phyloP scores from a whole-genome alignment of 2,329 filamentous ascomycete genomes.

The Endothia cerciana region DNA sequence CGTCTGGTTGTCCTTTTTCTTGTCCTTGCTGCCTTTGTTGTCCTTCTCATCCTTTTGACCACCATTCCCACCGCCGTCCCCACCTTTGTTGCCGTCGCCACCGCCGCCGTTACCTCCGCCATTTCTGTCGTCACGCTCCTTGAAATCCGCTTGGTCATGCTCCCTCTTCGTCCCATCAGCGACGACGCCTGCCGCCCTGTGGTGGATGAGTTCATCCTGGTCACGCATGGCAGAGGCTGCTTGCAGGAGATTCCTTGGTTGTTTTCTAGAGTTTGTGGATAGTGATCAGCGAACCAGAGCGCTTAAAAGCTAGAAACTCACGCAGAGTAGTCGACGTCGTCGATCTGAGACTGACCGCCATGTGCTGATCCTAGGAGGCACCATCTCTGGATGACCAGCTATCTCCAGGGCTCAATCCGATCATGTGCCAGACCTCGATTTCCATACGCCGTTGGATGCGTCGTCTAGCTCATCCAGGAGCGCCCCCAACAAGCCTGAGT shows the following conservation, averaged over 20 bases:
- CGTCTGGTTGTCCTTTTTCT: neutral
- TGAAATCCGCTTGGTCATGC: neutral
- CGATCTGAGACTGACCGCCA: conserved; percentile 9
- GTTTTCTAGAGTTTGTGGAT: neutral
- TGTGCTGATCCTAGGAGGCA: conserved; percentile 2
- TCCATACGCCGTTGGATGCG: neutral
- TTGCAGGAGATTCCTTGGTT: neutral
- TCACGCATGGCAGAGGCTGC: neutral
- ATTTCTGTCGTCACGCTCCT: neutral
- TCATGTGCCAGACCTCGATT: neutral
- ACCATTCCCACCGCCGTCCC: neutral
- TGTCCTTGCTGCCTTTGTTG: neutral
- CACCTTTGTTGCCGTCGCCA: neutral
- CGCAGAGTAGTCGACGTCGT: neutral
- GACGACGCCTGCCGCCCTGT: neutral
- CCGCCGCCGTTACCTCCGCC: neutral
- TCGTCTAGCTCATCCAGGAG: conserved; percentile 1
- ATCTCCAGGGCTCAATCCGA: neutral
- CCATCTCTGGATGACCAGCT: conserved; percentile 3
- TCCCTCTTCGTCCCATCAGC: neutral
- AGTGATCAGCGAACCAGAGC: neutral
- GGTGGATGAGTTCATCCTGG: neutral
- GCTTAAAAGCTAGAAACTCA: neutral
- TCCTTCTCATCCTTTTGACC: neutral
- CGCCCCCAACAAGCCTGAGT: neutral